phyloP scores from a whole-genome alignment of 2,329 filamentous ascomycete species.

The Beauveria sp. region DNA sequence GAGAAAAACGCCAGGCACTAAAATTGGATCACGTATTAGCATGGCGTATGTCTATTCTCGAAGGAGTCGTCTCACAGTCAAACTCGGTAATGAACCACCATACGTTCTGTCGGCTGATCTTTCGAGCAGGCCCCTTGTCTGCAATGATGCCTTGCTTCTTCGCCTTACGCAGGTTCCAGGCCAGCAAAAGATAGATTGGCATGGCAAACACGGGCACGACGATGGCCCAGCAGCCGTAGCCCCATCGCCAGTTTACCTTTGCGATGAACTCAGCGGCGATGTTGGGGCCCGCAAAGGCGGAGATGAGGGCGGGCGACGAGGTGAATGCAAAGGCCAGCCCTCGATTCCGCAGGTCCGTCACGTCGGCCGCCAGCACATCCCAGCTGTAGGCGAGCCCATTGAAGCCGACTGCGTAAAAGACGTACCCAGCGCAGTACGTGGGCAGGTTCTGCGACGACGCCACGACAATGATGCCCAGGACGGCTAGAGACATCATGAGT shows the following conservation, averaged over 20 bases:
- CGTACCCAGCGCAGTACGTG: slow-evolving; percentile 26
- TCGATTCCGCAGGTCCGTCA: slow-evolving; percentile 34
- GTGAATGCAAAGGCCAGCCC: slow-evolving; percentile 32
- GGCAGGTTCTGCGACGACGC: slow-evolving; percentile 41
- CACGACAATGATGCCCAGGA: slow-evolving; percentile 49
- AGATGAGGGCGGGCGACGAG: slow-evolving; percentile 38
- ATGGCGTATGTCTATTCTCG: too few relatives aligned
- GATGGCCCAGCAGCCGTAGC: slow-evolving; percentile 53
- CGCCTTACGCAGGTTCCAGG: neutral
- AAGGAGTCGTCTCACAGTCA: neutral
- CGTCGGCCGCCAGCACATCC: slow-evolving; percentile 59
- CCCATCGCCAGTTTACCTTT: slow-evolving; percentile 30
- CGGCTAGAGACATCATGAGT: slow-evolving; percentile 41
- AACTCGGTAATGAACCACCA: neutral
- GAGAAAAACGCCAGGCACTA: slow-evolving; percentile 46
- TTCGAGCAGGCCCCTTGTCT: neutral
- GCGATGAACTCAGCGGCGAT: slow-evolving; percentile 10
- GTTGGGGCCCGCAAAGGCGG: slow-evolving; percentile 31
- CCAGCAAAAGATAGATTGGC: slow-evolving; percentile 45
- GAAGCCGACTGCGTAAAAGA: slow-evolving; percentile 36
- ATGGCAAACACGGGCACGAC: slow-evolving; percentile 44
- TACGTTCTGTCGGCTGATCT: neutral
- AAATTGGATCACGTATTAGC: too few relatives aligned
- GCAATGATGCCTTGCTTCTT: neutral
- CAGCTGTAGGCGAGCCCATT: slow-evolving; percentile 55